Conservation (phyloP, 2,329 filamentous ascomycete genomes). For the Pseudogymnoascus sp. region DNA sequence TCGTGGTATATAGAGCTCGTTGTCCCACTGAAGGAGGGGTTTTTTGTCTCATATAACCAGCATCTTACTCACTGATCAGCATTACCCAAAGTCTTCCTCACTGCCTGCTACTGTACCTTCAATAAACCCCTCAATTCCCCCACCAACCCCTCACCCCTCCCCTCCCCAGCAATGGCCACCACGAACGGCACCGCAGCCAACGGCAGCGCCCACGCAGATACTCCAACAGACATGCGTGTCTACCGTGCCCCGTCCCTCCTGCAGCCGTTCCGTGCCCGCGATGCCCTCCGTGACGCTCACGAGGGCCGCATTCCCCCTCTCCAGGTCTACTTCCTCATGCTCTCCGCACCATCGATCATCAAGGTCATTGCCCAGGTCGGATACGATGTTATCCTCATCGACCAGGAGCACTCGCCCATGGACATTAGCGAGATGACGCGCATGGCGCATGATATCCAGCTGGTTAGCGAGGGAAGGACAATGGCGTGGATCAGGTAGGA, state of each 20-base stretch:
- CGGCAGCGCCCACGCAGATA: not conserved
- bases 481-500: constrained; percentile 37
- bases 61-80: not conserved
- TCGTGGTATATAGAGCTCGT: not conserved
- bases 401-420: constrained; percentile 41
- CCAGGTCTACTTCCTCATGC: constrained; percentile 35
- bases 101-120: not conserved
- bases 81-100: not conserved
- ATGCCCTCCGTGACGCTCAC: constrained; percentile 39
- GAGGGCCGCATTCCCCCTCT: constrained; percentile 37
- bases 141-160: not conserved
- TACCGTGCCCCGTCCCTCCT: constrained; percentile 38
- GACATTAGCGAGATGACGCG: constrained; percentile 42
- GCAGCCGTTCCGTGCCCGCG: constrained; percentile 37
- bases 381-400: constrained; percentile 38
- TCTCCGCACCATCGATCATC: constrained; percentile 33
- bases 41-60: not conserved
- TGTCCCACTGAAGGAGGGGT: not conserved
- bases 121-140: not conserved
- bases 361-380: constrained; percentile 36
- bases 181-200: not conserved
- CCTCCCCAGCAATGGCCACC: not conserved
- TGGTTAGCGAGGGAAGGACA: constrained; percentile 37
- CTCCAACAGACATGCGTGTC: constrained; percentile 28
- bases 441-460: constrained; percentile 40